Evolutionary conservation across 2,329 filamentous ascomycete genomes (phyloP), one percentile per base, ranked within the genome.

Genomic region (Sordariomycetes sp.): DNA sequence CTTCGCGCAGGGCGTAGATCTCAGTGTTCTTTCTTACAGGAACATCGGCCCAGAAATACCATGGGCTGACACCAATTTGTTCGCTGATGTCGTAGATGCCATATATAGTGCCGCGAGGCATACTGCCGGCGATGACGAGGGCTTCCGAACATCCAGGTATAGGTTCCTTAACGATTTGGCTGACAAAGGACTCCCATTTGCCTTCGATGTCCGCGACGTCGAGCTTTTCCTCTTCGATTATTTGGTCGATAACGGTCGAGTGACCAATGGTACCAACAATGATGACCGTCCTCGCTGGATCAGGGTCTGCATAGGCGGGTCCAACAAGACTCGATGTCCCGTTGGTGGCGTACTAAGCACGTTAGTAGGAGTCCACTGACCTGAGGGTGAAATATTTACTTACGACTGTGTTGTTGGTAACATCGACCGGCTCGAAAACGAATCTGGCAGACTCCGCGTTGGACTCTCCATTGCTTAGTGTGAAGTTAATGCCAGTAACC

Each of bases 401-500:
- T 39, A 68, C 65, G 36, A 60, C 40, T 2, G 65, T 70, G 42
- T 68, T 69, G 36, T 70, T 68, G 34, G 48, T 55, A 10, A 62
- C 58, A 39, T 65, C 57, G 10, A 63, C 59, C 0, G 67, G 64
- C 2, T 46, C 44, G 33, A 68, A 70, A 10, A 43, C 48, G 34
- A 70, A 71, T 3, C 39, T 37, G 3, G 59, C 62, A 0, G 63
- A 55, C 0, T 43, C 41, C 1, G 63, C 53, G 3, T 46, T 51
- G 4, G 38, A 44, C 37, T 58, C 47, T 10, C 65, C 67, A 20
- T 72, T 73, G 45, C 68, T 69, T 4, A 76, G 57, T 1, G 75
- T 72, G 37, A 78, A 70, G 51, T 82, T 81, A 18, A 58, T 66
- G 8, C 79, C 78, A 1, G 78, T 82, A 5, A 84, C 78, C n/a